These are phyloP conservation scores for Mycogone perniciosa DNA, from an alignment of 2,329 filamentous ascomycete species.

Conservation along the genomic window DNA sequence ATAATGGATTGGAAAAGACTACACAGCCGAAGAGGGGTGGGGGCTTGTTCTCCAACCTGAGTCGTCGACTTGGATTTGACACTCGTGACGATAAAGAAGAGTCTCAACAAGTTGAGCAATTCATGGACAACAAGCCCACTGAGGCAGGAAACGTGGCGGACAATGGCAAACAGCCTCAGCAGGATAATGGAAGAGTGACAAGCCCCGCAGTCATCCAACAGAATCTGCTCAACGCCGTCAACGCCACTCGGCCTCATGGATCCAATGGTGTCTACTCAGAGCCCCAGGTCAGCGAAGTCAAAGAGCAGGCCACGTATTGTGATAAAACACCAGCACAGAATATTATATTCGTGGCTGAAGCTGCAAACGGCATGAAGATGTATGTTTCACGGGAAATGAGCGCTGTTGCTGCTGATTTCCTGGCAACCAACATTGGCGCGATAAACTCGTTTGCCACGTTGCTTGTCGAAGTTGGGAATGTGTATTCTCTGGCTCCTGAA, in stretches of 20 bases:
- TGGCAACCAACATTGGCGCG: conserved; percentile 51
- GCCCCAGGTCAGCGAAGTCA: conserved; percentile 65
- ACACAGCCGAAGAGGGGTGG: conserved; percentile 38
- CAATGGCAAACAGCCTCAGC: conserved; percentile 13
- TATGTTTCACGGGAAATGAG: conserved; percentile 57
- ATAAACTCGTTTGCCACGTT: conserved; percentile 65
- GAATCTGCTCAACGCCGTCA: conserved; percentile 71
- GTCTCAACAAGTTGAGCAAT: conserved; percentile 37
- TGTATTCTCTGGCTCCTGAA: conserved; percentile 64
- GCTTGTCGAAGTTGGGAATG: conserved; percentile 59
- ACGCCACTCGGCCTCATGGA: conserved; percentile 70
- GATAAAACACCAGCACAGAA: conserved; percentile 70
- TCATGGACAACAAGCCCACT: conserved; percentile 30
- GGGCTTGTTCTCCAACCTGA: conserved; percentile 63
- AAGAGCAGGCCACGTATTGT: conserved; percentile 81
- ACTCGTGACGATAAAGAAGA: conserved; percentile 36
- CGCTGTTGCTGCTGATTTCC: conserved; percentile 44
- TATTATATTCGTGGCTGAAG: conserved; percentile 62
- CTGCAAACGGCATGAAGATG: conserved; percentile 66
- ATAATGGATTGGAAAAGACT: conserved; percentile 26
- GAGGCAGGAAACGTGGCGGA: conserved; percentile 7
- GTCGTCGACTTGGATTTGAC: conserved; percentile 63
- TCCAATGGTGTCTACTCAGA: conserved; percentile 66
- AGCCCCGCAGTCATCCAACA: conserved; percentile 57
- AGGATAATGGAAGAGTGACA: conserved; percentile 49